These are phyloP conservation scores for Penicillium argentinense DNA, from an alignment of 495 filamentous ascomycete species.

Conservation along the genomic window DNA sequence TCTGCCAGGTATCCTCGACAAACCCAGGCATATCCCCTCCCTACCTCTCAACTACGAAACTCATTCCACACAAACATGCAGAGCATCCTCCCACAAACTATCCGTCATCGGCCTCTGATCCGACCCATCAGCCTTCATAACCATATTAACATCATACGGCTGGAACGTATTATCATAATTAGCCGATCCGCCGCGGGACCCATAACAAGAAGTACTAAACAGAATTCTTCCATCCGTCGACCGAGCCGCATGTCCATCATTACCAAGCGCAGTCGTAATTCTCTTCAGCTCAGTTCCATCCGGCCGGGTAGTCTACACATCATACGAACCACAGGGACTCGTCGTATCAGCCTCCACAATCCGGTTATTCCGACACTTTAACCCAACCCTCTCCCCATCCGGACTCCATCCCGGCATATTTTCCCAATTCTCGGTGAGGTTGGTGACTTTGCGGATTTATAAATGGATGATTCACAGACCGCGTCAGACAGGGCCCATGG, in stretches of 20 bases:
- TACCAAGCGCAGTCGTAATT: background rate
- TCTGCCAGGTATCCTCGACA: too few species aligned
- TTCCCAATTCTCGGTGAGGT: background rate
- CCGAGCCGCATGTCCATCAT: background rate
- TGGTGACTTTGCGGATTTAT: background rate
- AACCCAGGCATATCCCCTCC: too few species aligned
- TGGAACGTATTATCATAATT: constrained; percentile 5
- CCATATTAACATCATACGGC: constrained; percentile 3
- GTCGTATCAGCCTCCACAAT: too few species aligned
- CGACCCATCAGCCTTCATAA: constrained; percentile 10
- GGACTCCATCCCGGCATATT: background rate
- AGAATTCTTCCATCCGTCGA: background rate
- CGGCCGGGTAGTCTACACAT: background rate
- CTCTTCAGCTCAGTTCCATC: background rate
- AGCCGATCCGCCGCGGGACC: background rate
- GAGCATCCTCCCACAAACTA: constrained; percentile 9
- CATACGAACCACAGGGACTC: background rate
- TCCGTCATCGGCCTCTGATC: constrained; percentile 18
- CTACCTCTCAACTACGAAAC: too few species aligned
- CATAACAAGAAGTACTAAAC: constrained; percentile 1
- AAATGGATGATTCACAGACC: too few species aligned
- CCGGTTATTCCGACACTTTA: background rate
- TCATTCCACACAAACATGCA: too few species aligned
- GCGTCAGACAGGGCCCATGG: too few species aligned
- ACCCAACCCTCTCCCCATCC: background rate